Evolutionary conservation across 306 rosid species (phyloP).

Genomic region (Biancaea sappan): DNA sequence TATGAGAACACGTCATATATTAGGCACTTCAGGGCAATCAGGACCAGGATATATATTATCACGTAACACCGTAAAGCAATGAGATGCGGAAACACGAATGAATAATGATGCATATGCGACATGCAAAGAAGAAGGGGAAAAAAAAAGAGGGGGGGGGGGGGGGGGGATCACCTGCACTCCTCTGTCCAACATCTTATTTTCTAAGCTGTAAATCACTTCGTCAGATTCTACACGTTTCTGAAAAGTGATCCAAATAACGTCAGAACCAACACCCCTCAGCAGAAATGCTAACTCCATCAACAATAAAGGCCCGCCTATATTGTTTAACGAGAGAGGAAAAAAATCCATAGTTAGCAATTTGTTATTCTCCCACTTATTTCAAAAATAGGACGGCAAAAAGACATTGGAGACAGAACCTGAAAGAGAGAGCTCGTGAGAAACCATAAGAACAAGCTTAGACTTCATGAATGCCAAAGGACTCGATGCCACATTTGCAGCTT

Average conservation of each 20-base stretch:
- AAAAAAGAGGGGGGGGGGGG: too few relatives aligned
- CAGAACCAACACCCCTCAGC: constrained; percentile 71
- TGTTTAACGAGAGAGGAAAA: background rate
- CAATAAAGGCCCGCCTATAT: constrained; percentile 70
- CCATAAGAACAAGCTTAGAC: constrained; percentile 85
- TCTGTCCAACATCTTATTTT: constrained; percentile 74
- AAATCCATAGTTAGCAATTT: background rate
- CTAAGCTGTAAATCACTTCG: constrained; percentile 67
- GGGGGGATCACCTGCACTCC: constrained; percentile 84
- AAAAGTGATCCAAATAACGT: constrained; percentile 76
- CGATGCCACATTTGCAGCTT: constrained; percentile 15
- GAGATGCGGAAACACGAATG: background rate
- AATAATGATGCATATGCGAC: background rate
- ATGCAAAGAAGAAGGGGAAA: background rate
- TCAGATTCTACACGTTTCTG: constrained; percentile 57
- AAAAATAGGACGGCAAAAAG: constrained; percentile 12
- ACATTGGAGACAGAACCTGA: constrained; percentile 51
- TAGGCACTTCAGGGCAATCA: too few relatives aligned
- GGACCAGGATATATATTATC: background rate
- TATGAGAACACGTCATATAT: background rate
- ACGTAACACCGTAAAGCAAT: background rate
- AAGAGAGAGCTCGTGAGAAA: constrained; percentile 82
- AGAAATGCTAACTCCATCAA: constrained; percentile 85
- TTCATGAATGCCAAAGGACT: constrained; percentile 74
- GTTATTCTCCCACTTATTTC: constrained; percentile 19